phyloP scores from a whole-genome alignment of 495 filamentous ascomycete species.

The Hyaloscypha hepaticicola region DNA sequence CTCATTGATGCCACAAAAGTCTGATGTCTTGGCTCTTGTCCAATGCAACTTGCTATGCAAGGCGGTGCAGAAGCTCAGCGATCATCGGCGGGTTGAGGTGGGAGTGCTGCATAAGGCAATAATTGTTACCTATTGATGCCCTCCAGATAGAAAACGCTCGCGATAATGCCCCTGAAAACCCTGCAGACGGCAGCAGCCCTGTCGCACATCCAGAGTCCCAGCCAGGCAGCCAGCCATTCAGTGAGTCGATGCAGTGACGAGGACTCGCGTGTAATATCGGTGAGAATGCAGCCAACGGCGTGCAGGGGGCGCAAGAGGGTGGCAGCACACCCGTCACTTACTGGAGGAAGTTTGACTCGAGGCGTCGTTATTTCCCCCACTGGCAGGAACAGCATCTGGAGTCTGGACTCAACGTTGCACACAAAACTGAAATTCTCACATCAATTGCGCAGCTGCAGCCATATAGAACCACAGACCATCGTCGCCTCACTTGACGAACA shows the following conservation, averaged over 20 bases:
- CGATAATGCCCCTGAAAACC: neutral
- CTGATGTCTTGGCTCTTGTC: constrained; percentile 14
- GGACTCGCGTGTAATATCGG: constrained; percentile 13
- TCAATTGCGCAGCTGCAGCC: neutral
- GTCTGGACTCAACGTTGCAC: neutral
- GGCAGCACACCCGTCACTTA: neutral
- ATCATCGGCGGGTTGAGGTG: neutral
- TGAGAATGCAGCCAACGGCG: neutral
- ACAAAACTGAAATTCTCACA: neutral
- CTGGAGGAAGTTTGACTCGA: constrained; percentile 11
- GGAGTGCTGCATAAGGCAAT: neutral
- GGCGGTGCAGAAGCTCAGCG: neutral
- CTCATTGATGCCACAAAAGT: neutral
- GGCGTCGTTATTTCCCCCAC: neutral
- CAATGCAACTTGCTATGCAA: neutral
- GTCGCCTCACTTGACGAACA: neutral
- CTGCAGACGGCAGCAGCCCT: neutral
- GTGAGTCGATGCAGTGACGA: neutral
- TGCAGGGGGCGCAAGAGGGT: constrained; percentile 3
- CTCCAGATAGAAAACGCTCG: neutral
- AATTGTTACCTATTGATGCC: neutral
- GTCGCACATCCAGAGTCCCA: neutral
- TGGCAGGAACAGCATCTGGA: neutral
- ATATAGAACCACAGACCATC: neutral
- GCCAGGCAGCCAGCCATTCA: neutral